Evolutionary conservation across 2,329 filamentous ascomycete genomes (phyloP).

Genomic region (Diaporthe citriasiana): DNA sequence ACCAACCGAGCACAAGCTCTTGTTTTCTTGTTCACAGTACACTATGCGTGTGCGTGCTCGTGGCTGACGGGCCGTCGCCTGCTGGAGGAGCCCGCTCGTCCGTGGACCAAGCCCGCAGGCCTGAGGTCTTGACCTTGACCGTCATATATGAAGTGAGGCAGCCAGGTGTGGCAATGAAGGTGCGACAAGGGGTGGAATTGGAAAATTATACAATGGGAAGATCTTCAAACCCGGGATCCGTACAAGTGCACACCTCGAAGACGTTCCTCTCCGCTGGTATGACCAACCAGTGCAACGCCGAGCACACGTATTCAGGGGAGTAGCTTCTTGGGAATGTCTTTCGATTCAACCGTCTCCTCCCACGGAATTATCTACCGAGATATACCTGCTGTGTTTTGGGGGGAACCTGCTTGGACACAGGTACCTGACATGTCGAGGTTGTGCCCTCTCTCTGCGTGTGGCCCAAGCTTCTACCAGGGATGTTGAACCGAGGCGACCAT

Average conservation of each 20-base stretch:
- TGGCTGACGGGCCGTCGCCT: neutral
- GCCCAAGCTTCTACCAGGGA: slow-evolving; percentile 22
- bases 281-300: neutral
- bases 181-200: too few relatives aligned
- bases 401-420: neutral
- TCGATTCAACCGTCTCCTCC: too few relatives aligned
- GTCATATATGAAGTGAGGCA: neutral
- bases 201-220: neutral
- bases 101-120: neutral
- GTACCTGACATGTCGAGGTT: too few relatives aligned
- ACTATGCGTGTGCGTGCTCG: neutral
- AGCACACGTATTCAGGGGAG: neutral
- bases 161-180: neutral
- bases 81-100: neutral
- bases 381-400: neutral
- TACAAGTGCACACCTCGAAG: neutral
- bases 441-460: neutral
- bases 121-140: neutral
- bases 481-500: slow-evolving; percentile 10
- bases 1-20: neutral
- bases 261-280: neutral
- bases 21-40: neutral
- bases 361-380: neutral
- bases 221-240: neutral
- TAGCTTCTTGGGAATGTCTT: neutral